Conservation (phyloP, 805 yeast genomes). For the Saturnispora silvae region DNA sequence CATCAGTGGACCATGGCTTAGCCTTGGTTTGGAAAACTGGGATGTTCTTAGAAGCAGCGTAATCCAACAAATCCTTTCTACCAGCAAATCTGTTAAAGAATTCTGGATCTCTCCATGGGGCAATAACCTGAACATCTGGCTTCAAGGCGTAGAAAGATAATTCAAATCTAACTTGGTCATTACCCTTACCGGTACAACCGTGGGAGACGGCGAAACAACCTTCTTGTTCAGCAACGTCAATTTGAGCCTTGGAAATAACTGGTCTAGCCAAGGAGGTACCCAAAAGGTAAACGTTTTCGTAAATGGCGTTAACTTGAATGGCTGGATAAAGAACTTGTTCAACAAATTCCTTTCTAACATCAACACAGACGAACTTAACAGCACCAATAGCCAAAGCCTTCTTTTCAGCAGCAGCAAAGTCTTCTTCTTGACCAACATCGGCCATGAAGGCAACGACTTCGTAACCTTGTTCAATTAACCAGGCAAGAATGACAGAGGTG, state of each 20-base stretch:
- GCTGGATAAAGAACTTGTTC: slow-evolving; percentile 93
- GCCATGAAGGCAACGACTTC: slow-evolving; percentile 98
- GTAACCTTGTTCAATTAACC: slow-evolving; percentile 96
- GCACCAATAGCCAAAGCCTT: slow-evolving; percentile 98
- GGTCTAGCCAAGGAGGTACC: slow-evolving; percentile 99
- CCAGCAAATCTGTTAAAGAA: slow-evolving; percentile 96
- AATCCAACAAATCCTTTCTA: slow-evolving; percentile 89
- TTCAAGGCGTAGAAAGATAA: slow-evolving; percentile 93
- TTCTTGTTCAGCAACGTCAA: slow-evolving; percentile 90
- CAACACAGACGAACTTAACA: slow-evolving; percentile 85
- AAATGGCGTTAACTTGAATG: slow-evolving; percentile 93
- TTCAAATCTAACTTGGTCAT: slow-evolving; percentile 98
- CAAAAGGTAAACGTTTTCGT: slow-evolving; percentile 91
- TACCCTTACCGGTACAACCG: slow-evolving; percentile 99
- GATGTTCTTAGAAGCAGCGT: slow-evolving; percentile 84
- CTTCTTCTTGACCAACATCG: slow-evolving; percentile 98
- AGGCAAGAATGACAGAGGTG: slow-evolving; percentile 94
- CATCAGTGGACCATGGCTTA: slow-evolving; percentile 99
- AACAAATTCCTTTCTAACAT: slow-evolving; percentile 91
- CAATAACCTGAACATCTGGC: slow-evolving; percentile 93
- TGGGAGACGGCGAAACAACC: slow-evolving; percentile 98
- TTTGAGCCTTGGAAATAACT: slow-evolving; percentile 96
- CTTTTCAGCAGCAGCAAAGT: slow-evolving; percentile 91
- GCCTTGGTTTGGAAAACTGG: slow-evolving; percentile 97
- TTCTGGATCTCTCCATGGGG: slow-evolving; percentile 98